Evolutionary conservation across 2,329 filamentous ascomycete species (phyloP), one percentile per base, ranked within the genome.

Genomic region (Ophiostoma fasciatum): DNA sequence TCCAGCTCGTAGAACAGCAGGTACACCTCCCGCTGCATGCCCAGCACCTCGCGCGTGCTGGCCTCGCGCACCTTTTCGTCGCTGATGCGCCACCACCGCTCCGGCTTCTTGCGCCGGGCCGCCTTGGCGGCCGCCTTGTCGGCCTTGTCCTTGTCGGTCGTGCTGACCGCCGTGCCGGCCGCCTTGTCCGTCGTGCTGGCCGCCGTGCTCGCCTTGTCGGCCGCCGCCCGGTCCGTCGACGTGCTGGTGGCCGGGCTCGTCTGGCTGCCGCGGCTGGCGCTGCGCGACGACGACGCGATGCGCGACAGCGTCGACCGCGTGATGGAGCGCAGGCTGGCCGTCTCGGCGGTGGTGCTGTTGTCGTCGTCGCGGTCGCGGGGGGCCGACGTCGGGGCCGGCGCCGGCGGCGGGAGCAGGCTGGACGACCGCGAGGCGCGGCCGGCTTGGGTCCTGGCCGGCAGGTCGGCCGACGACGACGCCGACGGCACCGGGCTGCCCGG

Each of bases 71-170:
- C 74, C 58, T 92, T 94, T 46, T 98, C 90, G 54, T 98, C 90
- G 45, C 87, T 94, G 46, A 98, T 93, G 25, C 90, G 75, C 90
- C 90, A 98, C 90, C 90, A 98, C 28, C 80, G 75, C 50, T 92
- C 79, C 30, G 68, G 70, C 44, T 61, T 64, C 38, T 40, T 46
- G 10, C 30, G 53, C 45, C 28, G 38, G 47, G 53, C 14, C 28
- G 36, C 28, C 33, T 46, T 44, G 19, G 35, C 28, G 28, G 46
- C 46, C 10, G 45, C n/a, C 6, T 32, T 25, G 26, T 21, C n/a
- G 7, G 38, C 14, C 19, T 17, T 36, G 5, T 5, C 34, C 15
- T 41, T 37, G 20, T 19, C 25, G 37, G 35, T 15, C 12, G 13
- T 2, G 18, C 22, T 9, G 20, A 17, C 9, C 45, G 5, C 20